A percentile compares a stretch with the other conserved stretches of the same genome.
Evolutionary conservation across 257 asterid genomes (phyloP).

Genomic region (Ehretia macrophylla): DNA sequence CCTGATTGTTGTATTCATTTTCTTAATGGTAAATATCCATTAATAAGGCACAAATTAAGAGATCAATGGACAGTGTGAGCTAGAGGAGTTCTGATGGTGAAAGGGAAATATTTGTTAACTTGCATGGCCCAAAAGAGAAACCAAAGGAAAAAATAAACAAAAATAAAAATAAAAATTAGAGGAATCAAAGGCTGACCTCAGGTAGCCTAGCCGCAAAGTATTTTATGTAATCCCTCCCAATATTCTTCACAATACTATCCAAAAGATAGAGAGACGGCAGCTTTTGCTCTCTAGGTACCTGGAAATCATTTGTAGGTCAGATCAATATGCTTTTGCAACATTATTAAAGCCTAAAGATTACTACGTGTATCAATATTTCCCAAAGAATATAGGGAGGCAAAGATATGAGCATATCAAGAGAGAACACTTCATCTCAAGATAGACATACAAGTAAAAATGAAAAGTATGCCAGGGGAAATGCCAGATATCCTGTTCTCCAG

Average conservation of each 20-base stretch:
- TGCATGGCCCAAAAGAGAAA: neutral
- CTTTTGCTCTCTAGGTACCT: slow-evolving; percentile 90
- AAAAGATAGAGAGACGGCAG: slow-evolving; percentile 90
- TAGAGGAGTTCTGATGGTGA: neutral
- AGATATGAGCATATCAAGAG: neutral
- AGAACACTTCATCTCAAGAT: neutral
- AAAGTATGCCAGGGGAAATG: neutral
- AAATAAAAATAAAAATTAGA: too few species aligned
- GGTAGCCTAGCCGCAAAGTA: slow-evolving; percentile 66
- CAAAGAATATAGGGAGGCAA: neutral
- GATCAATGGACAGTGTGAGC: too few species aligned
- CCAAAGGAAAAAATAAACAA: too few species aligned
- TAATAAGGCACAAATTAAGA: too few species aligned
- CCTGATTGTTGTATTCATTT: too few species aligned
- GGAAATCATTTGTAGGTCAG: slow-evolving; percentile 41
- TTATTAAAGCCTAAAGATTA: neutral
- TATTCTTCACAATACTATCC: slow-evolving; percentile 97
- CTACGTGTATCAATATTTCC: neutral
- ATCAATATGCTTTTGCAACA: slow-evolving; percentile 1
- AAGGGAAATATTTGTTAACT: neutral
- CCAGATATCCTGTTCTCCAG: neutral
- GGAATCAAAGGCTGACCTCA: slow-evolving; percentile 51
- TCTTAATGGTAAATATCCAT: too few species aligned
- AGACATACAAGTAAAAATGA: neutral
- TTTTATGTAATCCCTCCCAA: slow-evolving; percentile 90